Conservation (phyloP, 1,284 basidiomycete genomes). For the Trichosporon sp. region DNA sequence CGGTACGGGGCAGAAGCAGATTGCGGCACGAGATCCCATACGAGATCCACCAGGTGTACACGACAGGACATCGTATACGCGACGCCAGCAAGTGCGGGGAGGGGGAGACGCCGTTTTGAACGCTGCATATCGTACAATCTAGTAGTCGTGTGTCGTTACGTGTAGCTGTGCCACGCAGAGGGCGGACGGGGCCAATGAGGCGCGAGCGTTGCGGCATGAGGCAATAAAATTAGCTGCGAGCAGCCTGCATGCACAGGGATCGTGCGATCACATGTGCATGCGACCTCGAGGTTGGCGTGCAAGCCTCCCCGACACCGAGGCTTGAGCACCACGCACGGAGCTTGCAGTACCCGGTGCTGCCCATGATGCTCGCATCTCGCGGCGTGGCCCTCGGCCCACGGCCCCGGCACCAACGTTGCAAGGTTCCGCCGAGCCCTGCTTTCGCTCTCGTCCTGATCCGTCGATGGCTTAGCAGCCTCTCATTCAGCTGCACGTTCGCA, state of each 20-base stretch:
- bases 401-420: not conserved
- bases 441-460: not conserved
- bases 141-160: not conserved
- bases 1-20: too few relatives aligned
- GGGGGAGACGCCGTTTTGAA: too few relatives aligned
- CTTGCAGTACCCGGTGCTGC: too few relatives aligned
- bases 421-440: not conserved
- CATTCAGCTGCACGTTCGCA: not conserved
- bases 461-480: not conserved
- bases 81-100: too few relatives aligned
- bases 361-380: too few relatives aligned
- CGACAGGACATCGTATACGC: too few relatives aligned
- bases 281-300: not conserved
- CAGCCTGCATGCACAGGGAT: not conserved
- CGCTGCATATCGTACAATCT: too few relatives aligned
- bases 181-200: not conserved
- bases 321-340: not conserved
- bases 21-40: too few relatives aligned
- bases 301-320: too few relatives aligned
- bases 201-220: not conserved
- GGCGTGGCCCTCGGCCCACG: not conserved
- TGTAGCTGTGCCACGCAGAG: not conserved
- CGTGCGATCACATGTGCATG: slow-evolving; percentile 1
- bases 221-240: not conserved
- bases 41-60: too few relatives aligned